Evolutionary conservation across 306 rosid genomes (phyloP), one percentile per base, ranked within the genome.

Genomic region (Oemleria cerasiformis): DNA sequence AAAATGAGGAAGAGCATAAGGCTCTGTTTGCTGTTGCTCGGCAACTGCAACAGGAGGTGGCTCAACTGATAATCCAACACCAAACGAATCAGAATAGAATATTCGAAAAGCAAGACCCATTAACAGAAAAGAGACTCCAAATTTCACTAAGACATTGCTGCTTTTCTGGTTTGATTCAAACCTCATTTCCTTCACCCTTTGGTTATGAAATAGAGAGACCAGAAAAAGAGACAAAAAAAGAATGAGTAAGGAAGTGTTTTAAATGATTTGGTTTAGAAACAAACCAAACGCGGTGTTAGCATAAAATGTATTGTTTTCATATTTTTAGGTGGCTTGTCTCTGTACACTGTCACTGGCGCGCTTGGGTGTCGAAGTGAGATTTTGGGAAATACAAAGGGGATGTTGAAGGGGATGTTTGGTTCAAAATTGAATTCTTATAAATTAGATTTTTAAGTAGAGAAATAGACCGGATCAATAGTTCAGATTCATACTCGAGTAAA

Each of bases 101-200:
- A 86, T 55, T 55, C 76, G 80, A 73, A 86, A 78, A 20, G 75
- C 83, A 3, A 83, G 76, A 73, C 86, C 84, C 64, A 73, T 16
- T 15, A 81, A 71, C 67, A 86, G 63, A 20, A 86, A 70, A 9
- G 73, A 80, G 42, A 78, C 72, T 12, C 72, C 79, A 57, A 80
- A 48, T 78, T 81, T 83, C 57, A 81, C 77, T 23, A 80, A 39
- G 4, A 63, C 65, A 66, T 67, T 65, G n/a, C 44, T 76, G 8
- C 45, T 78, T 40, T 81, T 86, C 62, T 48, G 48, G 49, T 65
- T 76, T 14, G 80, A 66, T 50, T 80, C 80, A 48, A 45, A 40
- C 67, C 62, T 83, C 84, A 63, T 62, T 40, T 71, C 77, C 80
- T 77, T 80, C 79, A 14, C 78, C 81, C 70, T 83, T 51, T 64